Evolutionary conservation across 225 moss, liverwort and hornwort species (phyloP).

Genomic region (Thuidium tamariscinum): DNA sequence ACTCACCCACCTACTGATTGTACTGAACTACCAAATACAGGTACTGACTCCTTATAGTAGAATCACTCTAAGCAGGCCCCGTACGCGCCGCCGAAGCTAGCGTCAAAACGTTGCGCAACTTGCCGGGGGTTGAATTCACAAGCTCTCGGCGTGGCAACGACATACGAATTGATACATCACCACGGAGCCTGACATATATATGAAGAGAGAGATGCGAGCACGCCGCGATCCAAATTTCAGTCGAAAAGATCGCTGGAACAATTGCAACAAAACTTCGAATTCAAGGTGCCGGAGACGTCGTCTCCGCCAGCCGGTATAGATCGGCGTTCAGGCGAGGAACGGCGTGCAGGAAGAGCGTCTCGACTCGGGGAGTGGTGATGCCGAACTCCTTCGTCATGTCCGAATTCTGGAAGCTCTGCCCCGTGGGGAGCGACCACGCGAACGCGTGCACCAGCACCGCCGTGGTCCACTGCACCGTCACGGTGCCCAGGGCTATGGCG

Average conservation of each 20-base stretch:
- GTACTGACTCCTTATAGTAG: too few species aligned
- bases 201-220: neutral
- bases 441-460: slow-evolving; percentile 22
- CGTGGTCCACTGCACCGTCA: slow-evolving; percentile 2
- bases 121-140: neutral
- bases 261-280: too few species aligned
- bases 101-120: neutral
- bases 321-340: neutral
- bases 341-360: neutral
- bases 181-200: too few species aligned
- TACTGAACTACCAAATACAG: too few species aligned
- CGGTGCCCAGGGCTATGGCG: neutral
- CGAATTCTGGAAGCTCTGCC: neutral
- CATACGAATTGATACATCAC: neutral
- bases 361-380: neutral
- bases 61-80: neutral
- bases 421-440: slow-evolving; percentile 5
- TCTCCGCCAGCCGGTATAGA: neutral
- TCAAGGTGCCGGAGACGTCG: neutral
- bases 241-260: neutral
- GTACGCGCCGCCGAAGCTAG: neutral
- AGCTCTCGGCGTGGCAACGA: neutral
- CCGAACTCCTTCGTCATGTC: slow-evolving; percentile 23
- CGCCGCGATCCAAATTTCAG: neutral
- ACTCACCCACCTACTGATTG: too few species aligned